phyloP scores from a whole-genome alignment of 139 green algal species.

The Micractinium conductrix region DNA sequence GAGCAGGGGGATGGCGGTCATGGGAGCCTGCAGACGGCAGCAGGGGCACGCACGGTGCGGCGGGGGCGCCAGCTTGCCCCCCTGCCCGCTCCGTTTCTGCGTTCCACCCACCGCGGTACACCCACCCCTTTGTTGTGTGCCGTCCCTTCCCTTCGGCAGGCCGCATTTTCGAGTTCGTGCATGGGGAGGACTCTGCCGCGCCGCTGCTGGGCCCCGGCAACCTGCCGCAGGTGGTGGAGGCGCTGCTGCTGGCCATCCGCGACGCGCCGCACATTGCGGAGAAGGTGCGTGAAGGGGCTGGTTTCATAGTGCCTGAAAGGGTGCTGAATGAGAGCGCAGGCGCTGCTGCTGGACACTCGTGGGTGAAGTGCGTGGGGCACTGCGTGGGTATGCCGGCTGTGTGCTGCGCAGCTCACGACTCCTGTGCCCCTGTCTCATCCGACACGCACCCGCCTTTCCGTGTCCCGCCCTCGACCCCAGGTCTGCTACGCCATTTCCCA shows the following conservation, averaged over 20 bases:
- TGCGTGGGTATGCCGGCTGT: too few relatives aligned
- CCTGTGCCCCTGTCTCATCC: too few relatives aligned
- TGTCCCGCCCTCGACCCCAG: conserved; percentile 7
- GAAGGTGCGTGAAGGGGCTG: conserved; percentile 69
- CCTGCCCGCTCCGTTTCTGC: too few relatives aligned
- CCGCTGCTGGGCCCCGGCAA: conserved; percentile 61
- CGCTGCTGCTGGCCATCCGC: conserved; percentile 67
- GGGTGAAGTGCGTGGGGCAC: too few relatives aligned
- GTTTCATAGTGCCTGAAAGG: too few relatives aligned
- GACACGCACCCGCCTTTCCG: too few relatives aligned
- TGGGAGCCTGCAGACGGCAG: background rate
- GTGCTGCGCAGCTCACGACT: too few relatives aligned
- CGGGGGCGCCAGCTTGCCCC: too few relatives aligned
- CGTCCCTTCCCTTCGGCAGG: conserved; percentile 35
- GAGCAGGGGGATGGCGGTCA: too few relatives aligned
- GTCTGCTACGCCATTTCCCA: conserved; percentile 87
- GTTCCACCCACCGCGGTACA: too few relatives aligned
- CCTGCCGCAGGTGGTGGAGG: conserved; percentile 74
- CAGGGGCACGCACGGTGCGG: background rate
- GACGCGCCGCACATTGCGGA: conserved; percentile 89
- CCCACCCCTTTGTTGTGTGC: background rate
- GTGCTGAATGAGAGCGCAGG: too few relatives aligned
- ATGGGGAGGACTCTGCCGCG: conserved; percentile 55
- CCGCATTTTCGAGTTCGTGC: conserved; percentile 95
- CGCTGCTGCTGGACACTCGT: too few relatives aligned